Percentiles rank a stretch among this genome's conserved stretches.
phyloP scores from a whole-genome alignment of 306 rosid genomes.

The Rosa rugosa region DNA sequence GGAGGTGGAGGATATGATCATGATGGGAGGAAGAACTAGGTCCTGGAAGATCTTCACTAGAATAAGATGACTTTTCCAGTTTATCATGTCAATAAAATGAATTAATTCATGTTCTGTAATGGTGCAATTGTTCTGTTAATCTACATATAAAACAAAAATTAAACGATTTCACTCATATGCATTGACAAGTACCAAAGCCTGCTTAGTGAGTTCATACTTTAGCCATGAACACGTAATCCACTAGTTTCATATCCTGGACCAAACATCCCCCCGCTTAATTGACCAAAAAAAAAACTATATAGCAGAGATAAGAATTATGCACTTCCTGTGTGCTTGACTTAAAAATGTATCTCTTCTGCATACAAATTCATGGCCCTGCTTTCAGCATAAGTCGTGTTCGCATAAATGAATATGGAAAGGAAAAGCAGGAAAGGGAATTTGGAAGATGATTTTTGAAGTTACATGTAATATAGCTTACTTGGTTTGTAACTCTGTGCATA shows the following conservation, averaged over 20 bases:
- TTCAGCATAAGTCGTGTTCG: background rate
- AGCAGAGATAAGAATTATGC: background rate
- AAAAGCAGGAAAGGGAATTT: background rate
- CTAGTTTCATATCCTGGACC: background rate
- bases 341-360: background rate
- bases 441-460: background rate
- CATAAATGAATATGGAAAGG: background rate
- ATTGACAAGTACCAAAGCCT: background rate
- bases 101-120: background rate
- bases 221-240: background rate
- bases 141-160: background rate
- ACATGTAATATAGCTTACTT: background rate
- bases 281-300: background rate
- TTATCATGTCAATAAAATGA: background rate
- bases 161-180: background rate
- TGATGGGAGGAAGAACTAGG: conserved; percentile 10
- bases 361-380: background rate
- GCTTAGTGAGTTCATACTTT: background rate
- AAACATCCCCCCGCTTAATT: background rate
- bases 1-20: conserved; percentile 16
- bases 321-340: background rate
- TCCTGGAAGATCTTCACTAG: background rate
- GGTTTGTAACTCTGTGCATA: background rate
- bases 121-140: background rate
- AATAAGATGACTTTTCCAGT: conserved; percentile 1